These are phyloP conservation scores for Ilex asprella DNA, from an alignment of 257 asterid species.

Conservation along the genomic window DNA sequence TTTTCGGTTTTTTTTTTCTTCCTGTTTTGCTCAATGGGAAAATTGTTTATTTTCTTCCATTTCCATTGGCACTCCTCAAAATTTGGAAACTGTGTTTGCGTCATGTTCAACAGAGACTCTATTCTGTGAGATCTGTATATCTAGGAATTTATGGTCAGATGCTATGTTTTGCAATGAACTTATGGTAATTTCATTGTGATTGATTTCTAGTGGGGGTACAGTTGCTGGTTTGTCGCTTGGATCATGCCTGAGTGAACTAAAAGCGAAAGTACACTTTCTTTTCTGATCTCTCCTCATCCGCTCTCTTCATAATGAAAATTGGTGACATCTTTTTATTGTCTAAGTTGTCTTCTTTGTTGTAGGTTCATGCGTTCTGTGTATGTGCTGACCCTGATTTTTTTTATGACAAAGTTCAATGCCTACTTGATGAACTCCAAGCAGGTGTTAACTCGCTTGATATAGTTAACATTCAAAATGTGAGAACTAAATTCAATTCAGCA, in stretches of 20 bases:
- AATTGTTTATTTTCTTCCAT: too few species aligned
- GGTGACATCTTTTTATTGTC: background rate
- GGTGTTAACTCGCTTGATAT: constrained; percentile 70
- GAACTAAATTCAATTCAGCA: constrained; percentile 18
- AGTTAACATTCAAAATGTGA: constrained; percentile 64
- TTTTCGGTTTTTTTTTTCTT: too few species aligned
- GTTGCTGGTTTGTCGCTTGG: constrained; percentile 86
- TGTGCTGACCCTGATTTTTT: constrained; percentile 92
- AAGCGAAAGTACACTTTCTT: constrained; percentile 51
- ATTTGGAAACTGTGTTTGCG: too few species aligned
- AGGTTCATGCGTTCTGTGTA: constrained; percentile 83
- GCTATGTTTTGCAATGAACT: too few species aligned
- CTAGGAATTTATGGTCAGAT: too few species aligned
- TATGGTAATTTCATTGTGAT: constrained; percentile 4
- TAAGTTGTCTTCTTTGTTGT: constrained; percentile 11
- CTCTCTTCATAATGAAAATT: constrained; percentile 1
- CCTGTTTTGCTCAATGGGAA: too few species aligned
- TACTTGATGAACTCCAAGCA: constrained; percentile 79
- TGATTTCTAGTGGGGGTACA: constrained; percentile 84
- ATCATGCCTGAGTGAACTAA: constrained; percentile 61
- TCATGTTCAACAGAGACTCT: too few species aligned
- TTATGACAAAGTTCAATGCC: constrained; percentile 63
- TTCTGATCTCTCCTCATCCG: constrained; percentile 3
- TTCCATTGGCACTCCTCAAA: too few species aligned
- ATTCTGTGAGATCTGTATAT: too few species aligned